Evolutionary conservation across 345 rosid species (phyloP), one percentile per base, ranked within the genome.

Genomic region (Sisymbrium altissimum): DNA sequence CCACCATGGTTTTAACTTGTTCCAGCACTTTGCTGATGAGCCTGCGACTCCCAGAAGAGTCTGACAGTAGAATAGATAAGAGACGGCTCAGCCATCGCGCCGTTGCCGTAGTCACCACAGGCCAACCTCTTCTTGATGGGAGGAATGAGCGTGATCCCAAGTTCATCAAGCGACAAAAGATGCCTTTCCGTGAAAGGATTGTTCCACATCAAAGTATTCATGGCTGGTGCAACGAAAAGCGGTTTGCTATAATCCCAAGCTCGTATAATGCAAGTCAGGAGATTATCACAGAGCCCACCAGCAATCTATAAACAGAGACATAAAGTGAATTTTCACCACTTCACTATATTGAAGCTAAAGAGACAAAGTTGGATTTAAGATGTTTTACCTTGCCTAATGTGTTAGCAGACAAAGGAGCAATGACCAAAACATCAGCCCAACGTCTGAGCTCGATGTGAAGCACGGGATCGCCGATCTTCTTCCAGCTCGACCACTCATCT

Each of bases 331-430:
- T n/a, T n/a, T n/a, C n/a, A n/a, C n/a, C n/a, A n/a, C n/a, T n/a
- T n/a, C n/a, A n/a, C n/a, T n/a, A n/a, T n/a, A n/a, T n/a, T n/a
- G n/a, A n/a, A n/a, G n/a, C n/a, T n/a, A n/a, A 17, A 41, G 40
- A 46, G 3, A 65, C 15, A 2, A 7, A n/a, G 3, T 38, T 1
- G 39, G 12, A 39, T 2, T 21, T 50, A 7, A 52, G 17, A n/a
- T n/a, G n/a, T n/a, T n/a, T n/a, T n/a, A 88, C 99, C 94, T 95
- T 95, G 74, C 88, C 98, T 64, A 95, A 86, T 6, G 98, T 92
- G 86, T 95, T 92, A 3, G 98, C 97, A 18, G 98, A 95, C 49
- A 95, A 79, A 4, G 98, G 98, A 59, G 98, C 98, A 67, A 92
- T 84, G 72, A 90, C 92, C 83, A 92, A 78, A 71, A 95, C 82